Conservation (phyloP, 192 early-diverging fungal genomes). For the Powellomyces hirtus region DNA sequence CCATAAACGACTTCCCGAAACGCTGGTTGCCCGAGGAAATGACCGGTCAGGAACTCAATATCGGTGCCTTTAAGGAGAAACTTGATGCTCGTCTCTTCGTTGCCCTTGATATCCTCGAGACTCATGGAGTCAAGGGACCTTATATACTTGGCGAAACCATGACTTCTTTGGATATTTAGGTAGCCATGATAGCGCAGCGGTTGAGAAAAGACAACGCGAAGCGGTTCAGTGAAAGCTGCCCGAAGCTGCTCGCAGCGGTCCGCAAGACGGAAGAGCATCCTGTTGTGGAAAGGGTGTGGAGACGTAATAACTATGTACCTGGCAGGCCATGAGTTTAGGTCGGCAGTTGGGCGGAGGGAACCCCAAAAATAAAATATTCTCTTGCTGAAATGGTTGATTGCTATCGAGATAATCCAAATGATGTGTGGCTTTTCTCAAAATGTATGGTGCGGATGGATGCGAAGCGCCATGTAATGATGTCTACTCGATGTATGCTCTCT, state of each 20-base stretch:
- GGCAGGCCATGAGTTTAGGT: too few relatives aligned
- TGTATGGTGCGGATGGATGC: too few relatives aligned
- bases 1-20: neutral
- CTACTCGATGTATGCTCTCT: too few relatives aligned
- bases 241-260: neutral
- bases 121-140: neutral
- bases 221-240: neutral
- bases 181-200: neutral
- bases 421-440: too few relatives aligned
- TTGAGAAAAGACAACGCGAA: neutral
- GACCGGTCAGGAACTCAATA: neutral
- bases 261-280: neutral
- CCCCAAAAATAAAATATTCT: too few relatives aligned
- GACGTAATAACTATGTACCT: neutral
- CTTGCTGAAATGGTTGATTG: too few relatives aligned
- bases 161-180: neutral
- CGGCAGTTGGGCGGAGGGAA: too few relatives aligned
- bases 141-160: neutral
- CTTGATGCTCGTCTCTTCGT: neutral
- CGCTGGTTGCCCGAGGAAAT: neutral
- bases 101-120: neutral
- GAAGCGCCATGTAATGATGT: too few relatives aligned
- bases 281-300: neutral
- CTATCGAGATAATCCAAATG: too few relatives aligned
- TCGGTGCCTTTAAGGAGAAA: neutral